Base-by-base conservation (phyloP, 2,329 filamentous ascomycete genomes). In the Trichoderma oligosporum region DNA sequence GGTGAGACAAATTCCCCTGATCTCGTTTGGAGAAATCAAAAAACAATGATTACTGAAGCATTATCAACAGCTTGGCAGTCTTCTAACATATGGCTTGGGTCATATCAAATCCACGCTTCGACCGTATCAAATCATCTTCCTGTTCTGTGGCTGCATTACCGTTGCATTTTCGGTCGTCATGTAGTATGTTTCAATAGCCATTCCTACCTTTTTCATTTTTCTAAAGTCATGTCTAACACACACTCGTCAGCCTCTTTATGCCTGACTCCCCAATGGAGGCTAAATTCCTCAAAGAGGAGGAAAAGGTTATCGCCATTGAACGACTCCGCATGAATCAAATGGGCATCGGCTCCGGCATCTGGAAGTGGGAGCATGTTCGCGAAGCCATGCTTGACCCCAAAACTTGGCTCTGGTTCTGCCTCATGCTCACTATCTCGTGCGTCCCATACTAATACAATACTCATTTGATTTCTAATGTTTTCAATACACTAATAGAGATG, bases 251-350 rank as follows among this genome's bases (percentile, higher is more conserved):
- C 55, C 41, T 78, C 16, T 78, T 80, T 51, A 83, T 88, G 76
- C 85, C 85, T 0, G 85, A 88, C 62, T 84, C 82, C 0, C 84
- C 85, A 0, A 78, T 84, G 64, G 76, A 81, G 20, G 78, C 82
- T 1, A 81, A 78, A 18, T 86, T 84, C 47, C 73, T 86, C 2
- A 74, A 70, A 0, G 75, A 79, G 4, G 72, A 80, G 12, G 83
- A 86, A 44, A 84, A 81, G 56, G 64, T 83, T 0, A 70, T 85
- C 8, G 82, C 83, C 0, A 76, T 85, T 9, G 82, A 86, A 64
- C 73, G 82, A 44, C 65, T 82, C 11, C 70, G 79, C 1, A 76
- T 76, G 62, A 82, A 82, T 44, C 79, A 81, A 49, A 74, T 71
- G 61, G 75, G 74, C 0, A 71, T 77, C 9, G 67, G 67, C 7